Base-by-base conservation (phyloP, 2,329 filamentous ascomycete species). In the Alternaria viburni region DNA sequence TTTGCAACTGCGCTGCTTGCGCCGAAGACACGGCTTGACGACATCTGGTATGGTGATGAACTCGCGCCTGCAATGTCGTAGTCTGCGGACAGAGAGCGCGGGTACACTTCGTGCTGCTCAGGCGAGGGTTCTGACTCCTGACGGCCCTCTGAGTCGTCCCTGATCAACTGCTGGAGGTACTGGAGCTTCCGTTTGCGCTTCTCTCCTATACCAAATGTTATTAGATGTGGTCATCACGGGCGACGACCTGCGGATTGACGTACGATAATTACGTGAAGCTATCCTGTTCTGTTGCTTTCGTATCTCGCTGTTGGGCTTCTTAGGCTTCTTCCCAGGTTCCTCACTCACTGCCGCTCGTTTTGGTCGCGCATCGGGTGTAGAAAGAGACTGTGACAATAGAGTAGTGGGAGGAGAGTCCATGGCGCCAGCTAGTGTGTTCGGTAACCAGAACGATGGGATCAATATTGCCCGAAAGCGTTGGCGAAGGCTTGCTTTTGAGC, bases 271-370 rank as follows among this genome's bases (percentile, higher is more conserved):
- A 19, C 76, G 74, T 17, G 77, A 79, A 30, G 77, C 77, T 69
- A 79, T 78, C 56, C 77, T 72, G 41, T 79, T 79, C 57, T 79
- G 77, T 57, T 77, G 76, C 61, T 79, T 79, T 21, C 77, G 73
- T 62, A 74, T 69, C 63, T 79, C 77, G 63, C 77, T 79, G 52
- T 79, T 79, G 51, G 68, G 70, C 50, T 78, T 79, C 61, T 73
- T 75, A 2, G 75, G 74, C 54, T 74, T 79, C 60, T 70, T 65
- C 10, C 54, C 65, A 12, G 62, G 54, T 9, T 69, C 66, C 25
- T 61, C 52, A 2, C 50, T 50, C 17, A 69, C 64, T 44, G 46
- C 45, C 28, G 9, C 15, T 17, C 30, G 57, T 49, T 47, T 70
- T n/a, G 55, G n/a, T 46, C 60, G 69, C 47, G 59, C 64, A 19